Evolutionary conservation across 2,329 filamentous ascomycete species (phyloP), one percentile per base, ranked within the genome.

Genomic region (Calycina marina): DNA sequence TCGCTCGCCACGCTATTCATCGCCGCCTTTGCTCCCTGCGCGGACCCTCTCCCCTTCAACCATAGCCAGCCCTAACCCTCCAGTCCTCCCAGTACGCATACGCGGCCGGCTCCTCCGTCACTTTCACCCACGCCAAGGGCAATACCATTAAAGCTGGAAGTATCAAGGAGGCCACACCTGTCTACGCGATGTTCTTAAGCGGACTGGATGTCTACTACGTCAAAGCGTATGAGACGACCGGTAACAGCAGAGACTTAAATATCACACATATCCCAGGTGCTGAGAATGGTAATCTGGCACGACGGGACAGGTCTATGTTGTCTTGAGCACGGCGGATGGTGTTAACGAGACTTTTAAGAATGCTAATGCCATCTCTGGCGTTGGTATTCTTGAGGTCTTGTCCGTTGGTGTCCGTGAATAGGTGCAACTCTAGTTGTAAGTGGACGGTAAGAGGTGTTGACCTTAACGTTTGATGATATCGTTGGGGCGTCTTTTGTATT

Each of bases 1-100:
- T 72, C 72, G 3, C 62, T 80, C n/a, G 73, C 74, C 1, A 61
- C 70, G 0, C 57, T 60, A 34, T 78, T 78, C 55, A 74, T 79
- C 50, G 59, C 52, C 4, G 50, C 53, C 3, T 77, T 71, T 53
- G 69, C 72, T 0, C 38, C 55, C 6, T 56, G 51, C 38, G 72
- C 72, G 49, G 55, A 61, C 0, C 39, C 54, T 2, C 58, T 77
- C 2, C 69, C 71, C 2, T 63, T 79, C 49, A 69, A 66, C 53
- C 69, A 0, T 76, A 76, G 57, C 69, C 72, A 3, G 40, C 50
- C 9, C 52, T 76, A 5, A 43, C 47, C n/a, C 41, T 53, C 24
- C 25, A 41, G 17, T 5, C 36, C 6, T 26, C 22, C 4, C 35
- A 50, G 35, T 47, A 45, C 32, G 37, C 32, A 5, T 43, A 44